These are phyloP conservation scores for Zarea fungicola DNA, from an alignment of 2,329 filamentous ascomycete species.

Conservation along the genomic window DNA sequence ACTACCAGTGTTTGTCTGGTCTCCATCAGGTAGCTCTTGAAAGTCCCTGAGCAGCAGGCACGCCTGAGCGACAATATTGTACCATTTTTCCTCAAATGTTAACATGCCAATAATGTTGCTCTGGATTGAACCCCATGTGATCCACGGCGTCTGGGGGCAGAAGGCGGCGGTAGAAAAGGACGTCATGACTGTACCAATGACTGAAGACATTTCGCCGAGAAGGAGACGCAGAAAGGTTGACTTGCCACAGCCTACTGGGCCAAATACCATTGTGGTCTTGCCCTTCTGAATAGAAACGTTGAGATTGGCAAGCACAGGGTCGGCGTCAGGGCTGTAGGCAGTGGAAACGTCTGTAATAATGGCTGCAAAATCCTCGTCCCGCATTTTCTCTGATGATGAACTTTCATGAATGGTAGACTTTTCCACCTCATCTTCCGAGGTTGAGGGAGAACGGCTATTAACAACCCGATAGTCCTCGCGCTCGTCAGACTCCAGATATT, in stretches of 20 bases:
- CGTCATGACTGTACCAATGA: conserved; percentile 6
- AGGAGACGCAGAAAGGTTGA: conserved; percentile 18
- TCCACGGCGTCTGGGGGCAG: conserved; percentile 21
- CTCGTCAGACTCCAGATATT: conserved; percentile 17
- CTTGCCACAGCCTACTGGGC: conserved; percentile 21
- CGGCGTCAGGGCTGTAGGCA: not conserved
- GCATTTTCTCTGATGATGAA: not conserved
- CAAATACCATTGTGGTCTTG: conserved; percentile 19
- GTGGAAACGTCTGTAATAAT: not conserved
- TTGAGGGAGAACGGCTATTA: not conserved
- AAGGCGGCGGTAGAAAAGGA: conserved; percentile 16
- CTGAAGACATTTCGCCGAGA: conserved; percentile 18
- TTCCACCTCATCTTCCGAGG: not conserved
- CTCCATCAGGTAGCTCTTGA: conserved; percentile 17
- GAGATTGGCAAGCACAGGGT: not conserved
- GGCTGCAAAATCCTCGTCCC: not conserved
- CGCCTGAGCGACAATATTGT: conserved; percentile 16
- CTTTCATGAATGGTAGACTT: not conserved
- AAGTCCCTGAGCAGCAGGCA: conserved; percentile 19
- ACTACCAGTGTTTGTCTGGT: conserved; percentile 19
- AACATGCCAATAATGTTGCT: conserved; percentile 21
- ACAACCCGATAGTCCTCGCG: conserved; percentile 8
- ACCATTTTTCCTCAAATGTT: conserved; percentile 17
- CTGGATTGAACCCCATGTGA: conserved; percentile 19
- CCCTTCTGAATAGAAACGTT: not conserved